Base-by-base conservation (phyloP, 2,329 filamentous ascomycete species). In the Fusarium verrucosum region DNA sequence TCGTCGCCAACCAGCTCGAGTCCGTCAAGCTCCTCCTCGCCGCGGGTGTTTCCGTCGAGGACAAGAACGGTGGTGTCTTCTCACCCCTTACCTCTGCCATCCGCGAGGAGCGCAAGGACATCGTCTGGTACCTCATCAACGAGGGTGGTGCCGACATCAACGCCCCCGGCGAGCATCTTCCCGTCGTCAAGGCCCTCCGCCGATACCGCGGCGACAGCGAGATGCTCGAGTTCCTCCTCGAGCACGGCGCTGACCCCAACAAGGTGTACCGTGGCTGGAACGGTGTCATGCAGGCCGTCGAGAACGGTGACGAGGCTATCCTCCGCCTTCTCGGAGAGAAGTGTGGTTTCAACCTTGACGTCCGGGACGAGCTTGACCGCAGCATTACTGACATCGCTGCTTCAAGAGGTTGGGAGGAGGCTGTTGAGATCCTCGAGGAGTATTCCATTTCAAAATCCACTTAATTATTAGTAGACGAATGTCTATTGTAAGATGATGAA, bases 41-140 rank as follows among this genome's bases (percentile, higher is more conserved):
- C 16, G 86, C 87, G 0, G 89, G 89, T 14, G 85, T 90, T 17
- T 87, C 82, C 36, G 87, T 90, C 51, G 88, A 91, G 73, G 89
- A 90, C 76, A 88, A 88, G 76, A 91, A 89, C 70, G 88, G 87
- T 19, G 89, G 89, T 50, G 89, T 91, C 44, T 92, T 91, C 78
- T 89, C 87, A 1, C 86, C 87, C 0, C 81, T 91, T 5, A 91
- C 88, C 0, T 89, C 87, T 0, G 87, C 87, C 10, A 85, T 90
- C 53, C 86, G 88, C 13, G 88, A 91, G 74, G 79, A 85, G 23
- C 81, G 82, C 66, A 84, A 82, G 40, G 82, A 84, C 1, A 89
- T 90, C 53, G 86, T 89, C 36, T 74, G 74, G 5, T 90, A 81
- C 76, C 81, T 91, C 10, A 79, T 91, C 55, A 81, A 85, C 44